Evolutionary conservation across 192 early-diverging fungal genomes (phyloP).

Genomic region (Pilobolus umbonatus): DNA sequence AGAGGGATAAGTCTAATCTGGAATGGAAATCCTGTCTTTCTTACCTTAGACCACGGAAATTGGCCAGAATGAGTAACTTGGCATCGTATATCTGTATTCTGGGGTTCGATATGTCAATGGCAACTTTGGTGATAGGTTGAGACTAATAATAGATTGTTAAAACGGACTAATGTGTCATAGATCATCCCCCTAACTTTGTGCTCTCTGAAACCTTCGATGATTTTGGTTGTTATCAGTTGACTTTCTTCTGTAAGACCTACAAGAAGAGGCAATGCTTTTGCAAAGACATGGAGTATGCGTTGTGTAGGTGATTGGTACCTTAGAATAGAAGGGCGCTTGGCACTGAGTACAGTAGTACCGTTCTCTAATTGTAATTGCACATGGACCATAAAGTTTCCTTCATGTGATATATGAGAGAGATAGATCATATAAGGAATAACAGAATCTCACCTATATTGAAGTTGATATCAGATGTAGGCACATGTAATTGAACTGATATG

Average conservation of each 20-base stretch:
- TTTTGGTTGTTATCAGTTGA: not conserved
- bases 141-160: not conserved
- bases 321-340: conserved; percentile 41
- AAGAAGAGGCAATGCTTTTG: conserved; percentile 28
- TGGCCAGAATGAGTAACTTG: conserved; percentile 46
- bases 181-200: not conserved
- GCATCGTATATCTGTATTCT: conserved; percentile 45
- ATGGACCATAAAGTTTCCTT: conserved; percentile 42
- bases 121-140: conserved; percentile 39
- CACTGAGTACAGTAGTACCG: conserved; percentile 34
- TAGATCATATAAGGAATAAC: too few species aligned
- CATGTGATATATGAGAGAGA: not conserved
- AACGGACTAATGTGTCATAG: not conserved
- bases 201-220: not conserved
- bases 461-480: conserved; percentile 23
- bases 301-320: conserved; percentile 31
- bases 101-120: conserved; percentile 38
- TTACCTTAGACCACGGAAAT: conserved; percentile 54
- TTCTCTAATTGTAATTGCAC: conserved; percentile 25
- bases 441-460: conserved; percentile 24
- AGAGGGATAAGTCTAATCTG: not conserved
- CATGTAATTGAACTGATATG: conserved; percentile 20
- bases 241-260: conserved; percentile 29
- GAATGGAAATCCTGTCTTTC: not conserved
- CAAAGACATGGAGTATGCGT: conserved; percentile 24